These are phyloP conservation scores for Tolypocladium ophioglossoides DNA, from an alignment of 2,329 filamentous ascomycete species.

Conservation along the genomic window DNA sequence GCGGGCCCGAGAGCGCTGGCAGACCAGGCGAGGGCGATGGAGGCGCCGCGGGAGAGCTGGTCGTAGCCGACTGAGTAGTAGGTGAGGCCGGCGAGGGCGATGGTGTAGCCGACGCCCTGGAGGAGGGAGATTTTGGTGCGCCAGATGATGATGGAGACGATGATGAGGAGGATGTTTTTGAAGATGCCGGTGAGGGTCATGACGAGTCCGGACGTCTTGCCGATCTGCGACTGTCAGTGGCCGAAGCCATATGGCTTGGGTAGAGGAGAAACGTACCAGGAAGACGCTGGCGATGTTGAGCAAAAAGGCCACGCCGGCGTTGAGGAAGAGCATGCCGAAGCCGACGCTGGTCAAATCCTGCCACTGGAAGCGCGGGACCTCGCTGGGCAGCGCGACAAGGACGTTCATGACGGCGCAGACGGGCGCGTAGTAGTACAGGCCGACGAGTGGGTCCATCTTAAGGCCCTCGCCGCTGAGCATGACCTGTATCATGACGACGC, in stretches of 20 bases:
- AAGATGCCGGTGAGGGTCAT: constrained; percentile 79
- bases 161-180: constrained; percentile 78
- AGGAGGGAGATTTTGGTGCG: constrained; percentile 57
- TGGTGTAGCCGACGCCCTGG: constrained; percentile 68
- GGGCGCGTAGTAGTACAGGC: constrained; percentile 82
- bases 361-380: constrained; percentile 55
- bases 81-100: constrained; percentile 47
- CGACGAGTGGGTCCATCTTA: constrained; percentile 84
- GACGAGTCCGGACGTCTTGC: constrained; percentile 77
- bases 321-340: constrained; percentile 53
- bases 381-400: constrained; percentile 56
- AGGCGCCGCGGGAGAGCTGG: constrained; percentile 15
- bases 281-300: constrained; percentile 81
- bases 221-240: constrained; percentile 47
- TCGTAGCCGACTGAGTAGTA: constrained; percentile 36
- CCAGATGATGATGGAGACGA: constrained; percentile 69
- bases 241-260: background rate
- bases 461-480: constrained; percentile 65
- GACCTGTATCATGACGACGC: constrained; percentile 77
- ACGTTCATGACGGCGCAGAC: constrained; percentile 76
- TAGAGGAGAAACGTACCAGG: constrained; percentile 46
- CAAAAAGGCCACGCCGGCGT: constrained; percentile 69
- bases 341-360: constrained; percentile 57
- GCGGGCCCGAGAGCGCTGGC: constrained; percentile 11
- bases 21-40: constrained; percentile 13